Percentiles rank a stretch among this genome's conserved stretches.
Conservation (phyloP, 2,329 filamentous ascomycete species). For the Geosmithia morbida region DNA sequence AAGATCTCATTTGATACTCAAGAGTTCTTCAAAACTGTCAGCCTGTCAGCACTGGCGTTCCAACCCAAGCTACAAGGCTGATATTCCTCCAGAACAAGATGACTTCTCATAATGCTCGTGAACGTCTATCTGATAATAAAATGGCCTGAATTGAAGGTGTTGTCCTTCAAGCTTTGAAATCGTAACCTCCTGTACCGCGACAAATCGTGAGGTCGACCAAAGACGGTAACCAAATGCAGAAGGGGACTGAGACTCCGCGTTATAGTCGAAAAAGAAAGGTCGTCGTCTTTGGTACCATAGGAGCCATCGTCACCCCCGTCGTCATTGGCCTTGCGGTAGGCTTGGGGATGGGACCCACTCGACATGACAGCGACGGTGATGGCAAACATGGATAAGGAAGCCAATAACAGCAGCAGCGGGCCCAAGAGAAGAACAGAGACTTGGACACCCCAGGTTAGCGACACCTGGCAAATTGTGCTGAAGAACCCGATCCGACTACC, state of each 20-base stretch:
- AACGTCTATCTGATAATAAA: too few species aligned
- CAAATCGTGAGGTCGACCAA: neutral
- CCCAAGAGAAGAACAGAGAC: neutral
- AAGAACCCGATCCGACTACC: constrained; percentile 23
- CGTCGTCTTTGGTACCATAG: constrained; percentile 2
- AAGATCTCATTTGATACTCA: too few species aligned
- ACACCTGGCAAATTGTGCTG: constrained; percentile 50
- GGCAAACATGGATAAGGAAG: constrained; percentile 3
- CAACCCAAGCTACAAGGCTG: too few species aligned
- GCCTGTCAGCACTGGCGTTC: too few species aligned
- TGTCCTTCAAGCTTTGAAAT: neutral
- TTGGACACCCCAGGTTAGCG: constrained; percentile 38
- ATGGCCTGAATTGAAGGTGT: neutral
- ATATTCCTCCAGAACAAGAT: too few species aligned
- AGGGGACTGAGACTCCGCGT: neutral
- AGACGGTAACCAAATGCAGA: neutral
- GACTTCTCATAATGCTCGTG: too few species aligned
- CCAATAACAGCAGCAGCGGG: neutral
- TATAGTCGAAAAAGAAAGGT: neutral
- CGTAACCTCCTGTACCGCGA: neutral
- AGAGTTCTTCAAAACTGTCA: too few species aligned
- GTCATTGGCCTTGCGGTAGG: constrained; percentile 35
- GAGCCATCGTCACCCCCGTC: constrained; percentile 9
- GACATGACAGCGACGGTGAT: constrained; percentile 11
- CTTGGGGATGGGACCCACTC: constrained; percentile 37